These are phyloP conservation scores for Echeveria elegans DNA, from an alignment of 164 flowering plant genomes.

Conservation along the genomic window DNA sequence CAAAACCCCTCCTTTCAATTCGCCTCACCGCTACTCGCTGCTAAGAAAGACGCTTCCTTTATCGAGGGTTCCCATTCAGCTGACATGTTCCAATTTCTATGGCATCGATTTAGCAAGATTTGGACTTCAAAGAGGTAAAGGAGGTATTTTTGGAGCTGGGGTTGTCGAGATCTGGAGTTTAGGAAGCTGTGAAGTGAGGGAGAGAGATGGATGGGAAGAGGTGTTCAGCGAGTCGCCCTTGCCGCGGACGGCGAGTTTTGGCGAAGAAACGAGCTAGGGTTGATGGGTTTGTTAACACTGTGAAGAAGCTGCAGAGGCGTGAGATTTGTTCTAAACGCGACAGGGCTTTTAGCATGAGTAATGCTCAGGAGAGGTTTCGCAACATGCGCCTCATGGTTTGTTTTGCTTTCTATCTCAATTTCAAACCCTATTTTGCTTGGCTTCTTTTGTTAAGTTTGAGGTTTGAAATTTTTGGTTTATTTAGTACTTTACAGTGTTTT, in stretches of 20 bases:
- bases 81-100: neutral
- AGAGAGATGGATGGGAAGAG: conserved; percentile 54
- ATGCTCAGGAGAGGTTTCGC: conserved; percentile 82
- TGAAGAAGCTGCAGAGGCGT: conserved; percentile 83
- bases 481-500: no score
- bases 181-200: neutral
- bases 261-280: conserved; percentile 66
- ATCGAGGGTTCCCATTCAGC: neutral
- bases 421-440: neutral
- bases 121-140: neutral
- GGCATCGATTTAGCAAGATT: neutral
- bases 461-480: neutral
- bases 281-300: conserved; percentile 83
- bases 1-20: neutral
- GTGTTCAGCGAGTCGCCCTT: conserved; percentile 69
- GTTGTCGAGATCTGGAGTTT: neutral
- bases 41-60: neutral
- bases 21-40: neutral
- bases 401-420: neutral
- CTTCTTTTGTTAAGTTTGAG: neutral
- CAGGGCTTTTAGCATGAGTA: conserved; percentile 76
- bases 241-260: conserved; percentile 52
- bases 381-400: conserved; percentile 69
- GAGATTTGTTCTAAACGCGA: conserved; percentile 79
- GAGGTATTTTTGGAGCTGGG: neutral